Evolutionary conservation across 768 basidiomycete species (phyloP), one percentile per base, ranked within the genome.

Genomic region (Albatrellus ellisii): DNA sequence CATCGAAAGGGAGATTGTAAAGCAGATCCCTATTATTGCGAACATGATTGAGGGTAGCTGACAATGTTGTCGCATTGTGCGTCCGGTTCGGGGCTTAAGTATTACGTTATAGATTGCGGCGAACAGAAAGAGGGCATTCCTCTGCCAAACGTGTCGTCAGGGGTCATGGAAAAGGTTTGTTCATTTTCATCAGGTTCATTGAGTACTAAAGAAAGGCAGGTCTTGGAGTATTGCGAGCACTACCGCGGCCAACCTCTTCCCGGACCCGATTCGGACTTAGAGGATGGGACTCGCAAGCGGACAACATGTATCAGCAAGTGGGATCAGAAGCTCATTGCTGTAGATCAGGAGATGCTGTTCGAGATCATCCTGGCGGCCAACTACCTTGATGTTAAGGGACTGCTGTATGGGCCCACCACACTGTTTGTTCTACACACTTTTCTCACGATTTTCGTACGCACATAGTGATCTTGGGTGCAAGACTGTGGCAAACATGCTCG

Each of bases 401-500:
- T 98, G 36, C 77, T 98, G 94, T 95, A 18, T 26, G 45, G 36
- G 14, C 22, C n/a, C n/a, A n/a, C n/a, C n/a, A 21, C 9, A n/a
- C 18, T 32, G 7, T 18, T 32, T 18, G 9, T 22, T 39, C n/a
- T 42, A 21, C 26, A 27, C 9, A 37, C 33, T 8, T 21, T 43
- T 18, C 36, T 54, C 14, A 39, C 14, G 6, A 42, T 15, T 12
- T 24, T 8, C 12, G 6, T 31, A 26, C 24, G 2, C 22, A 27
- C 51, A n/a, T n/a, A 94, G 90, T 51, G 92, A 95, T 56, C 89
- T 95, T 45, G 92, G 92, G 1, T 95, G 92, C 76, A 94, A 95
- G 72, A 95, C 90, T 3, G 92, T 95, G 4, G 95, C 95, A 11
- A 98, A 98, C 73, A 99, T 98, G 95, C 98, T 99, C 75, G 98